phyloP scores from a whole-genome alignment of 2,329 filamentous ascomycete species.

The Paecilomyces fulvus region DNA sequence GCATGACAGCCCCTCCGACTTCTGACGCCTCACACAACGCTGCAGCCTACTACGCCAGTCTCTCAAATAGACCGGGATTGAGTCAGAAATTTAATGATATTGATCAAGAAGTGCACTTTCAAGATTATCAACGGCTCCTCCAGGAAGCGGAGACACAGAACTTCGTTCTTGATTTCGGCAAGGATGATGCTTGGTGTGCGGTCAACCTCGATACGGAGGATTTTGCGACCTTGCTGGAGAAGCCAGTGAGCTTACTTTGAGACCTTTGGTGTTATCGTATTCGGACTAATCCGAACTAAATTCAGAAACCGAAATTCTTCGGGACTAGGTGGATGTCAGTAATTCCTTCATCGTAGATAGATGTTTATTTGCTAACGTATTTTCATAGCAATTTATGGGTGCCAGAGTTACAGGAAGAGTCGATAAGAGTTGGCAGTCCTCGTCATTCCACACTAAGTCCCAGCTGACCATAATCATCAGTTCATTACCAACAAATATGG shows the following conservation, averaged over 20 bases:
- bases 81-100: constrained; percentile 27
- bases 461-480: constrained; percentile 8
- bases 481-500: constrained; percentile 54
- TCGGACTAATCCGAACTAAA: not conserved
- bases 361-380: constrained; percentile 5
- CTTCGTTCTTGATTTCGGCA: constrained; percentile 37
- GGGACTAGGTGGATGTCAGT: constrained; percentile 64
- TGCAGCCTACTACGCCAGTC: constrained; percentile 24
- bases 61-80: constrained; percentile 12
- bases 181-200: constrained; percentile 33
- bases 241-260: constrained; percentile 18
- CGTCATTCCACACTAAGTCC: not conserved
- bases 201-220: constrained; percentile 28
- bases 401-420: constrained; percentile 50
- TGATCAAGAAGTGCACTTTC: constrained; percentile 26
- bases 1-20: not conserved
- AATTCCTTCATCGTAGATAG: not conserved
- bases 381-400: constrained; percentile 58
- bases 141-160: constrained; percentile 25
- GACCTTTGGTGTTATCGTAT: not conserved
- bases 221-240: constrained; percentile 23
- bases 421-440: constrained; percentile 37
- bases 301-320: constrained; percentile 39
- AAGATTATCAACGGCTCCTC: constrained; percentile 19
- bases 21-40: constrained; percentile 11